These are phyloP conservation scores for Inosperma sp. DNA, from an alignment of 768 basidiomycete species.

Conservation along the genomic window DNA sequence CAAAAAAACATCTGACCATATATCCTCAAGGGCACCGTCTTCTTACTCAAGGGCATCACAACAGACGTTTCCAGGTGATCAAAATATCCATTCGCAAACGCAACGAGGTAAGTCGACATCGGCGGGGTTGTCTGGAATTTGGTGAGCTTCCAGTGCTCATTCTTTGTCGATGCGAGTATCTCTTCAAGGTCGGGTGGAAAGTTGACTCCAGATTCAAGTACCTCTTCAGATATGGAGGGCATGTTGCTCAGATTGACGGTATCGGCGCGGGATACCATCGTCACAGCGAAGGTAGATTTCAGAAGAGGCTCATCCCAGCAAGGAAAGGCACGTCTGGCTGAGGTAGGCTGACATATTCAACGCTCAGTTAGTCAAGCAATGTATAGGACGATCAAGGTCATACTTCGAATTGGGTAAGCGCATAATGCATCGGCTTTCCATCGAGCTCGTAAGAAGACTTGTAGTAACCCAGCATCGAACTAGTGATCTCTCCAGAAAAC, in stretches of 20 bases:
- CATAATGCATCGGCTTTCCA: constrained; percentile 61
- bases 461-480: constrained; percentile 82
- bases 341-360: constrained; percentile 57
- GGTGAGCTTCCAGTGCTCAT: constrained; percentile 72
- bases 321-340: constrained; percentile 77
- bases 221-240: constrained; percentile 62
- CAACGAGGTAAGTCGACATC: constrained; percentile 89
- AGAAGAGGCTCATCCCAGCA: constrained; percentile 93
- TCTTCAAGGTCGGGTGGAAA: constrained; percentile 31
- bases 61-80: constrained; percentile 69
- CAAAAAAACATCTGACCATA: constrained; percentile 51
- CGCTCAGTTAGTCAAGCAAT: background rate
- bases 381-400: background rate
- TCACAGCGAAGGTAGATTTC: constrained; percentile 78
- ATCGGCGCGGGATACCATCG: constrained; percentile 71
- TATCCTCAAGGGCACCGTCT: constrained; percentile 75
- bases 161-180: constrained; percentile 39
- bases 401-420: constrained; percentile 89
- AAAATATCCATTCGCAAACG: constrained; percentile 81
- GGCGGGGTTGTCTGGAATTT: constrained; percentile 76
- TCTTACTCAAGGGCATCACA: constrained; percentile 73
- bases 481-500: constrained; percentile 65
- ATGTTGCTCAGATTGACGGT: constrained; percentile 86
- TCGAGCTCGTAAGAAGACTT: constrained; percentile 58
- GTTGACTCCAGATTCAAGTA: constrained; percentile 33